These are phyloP conservation scores for Globisporangium emineosum DNA, from an alignment of 352 stramenopile species.

Conservation along the genomic window DNA sequence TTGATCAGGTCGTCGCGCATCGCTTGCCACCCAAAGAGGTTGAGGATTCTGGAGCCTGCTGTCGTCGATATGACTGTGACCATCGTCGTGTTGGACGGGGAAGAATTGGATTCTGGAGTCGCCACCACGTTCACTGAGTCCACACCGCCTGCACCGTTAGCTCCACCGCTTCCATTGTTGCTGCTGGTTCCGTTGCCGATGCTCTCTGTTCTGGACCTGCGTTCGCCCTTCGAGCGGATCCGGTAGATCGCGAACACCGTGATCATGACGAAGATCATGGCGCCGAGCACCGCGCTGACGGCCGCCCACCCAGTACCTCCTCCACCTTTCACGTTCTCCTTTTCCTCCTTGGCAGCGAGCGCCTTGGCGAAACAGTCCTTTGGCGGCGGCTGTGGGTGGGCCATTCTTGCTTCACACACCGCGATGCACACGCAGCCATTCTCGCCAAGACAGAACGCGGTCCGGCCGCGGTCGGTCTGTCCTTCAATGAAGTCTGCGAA, in stretches of 20 bases:
- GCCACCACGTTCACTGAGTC: conserved; percentile 6
- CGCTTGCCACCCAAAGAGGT: conserved; percentile 44
- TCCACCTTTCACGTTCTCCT: background rate
- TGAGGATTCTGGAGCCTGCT: conserved; percentile 17
- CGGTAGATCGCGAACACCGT: conserved; percentile 52
- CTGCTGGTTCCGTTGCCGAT: background rate
- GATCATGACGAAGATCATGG: conserved; percentile 43
- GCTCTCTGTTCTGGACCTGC: background rate
- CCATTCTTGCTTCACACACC: conserved; percentile 13
- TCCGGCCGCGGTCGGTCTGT: conserved; percentile 2
- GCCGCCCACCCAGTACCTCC: background rate
- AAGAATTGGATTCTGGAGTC: conserved; percentile 14
- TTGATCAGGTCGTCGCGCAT: conserved; percentile 40
- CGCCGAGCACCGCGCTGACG: conserved; percentile 28
- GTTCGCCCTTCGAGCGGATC: conserved; percentile 35
- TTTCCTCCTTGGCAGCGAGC: conserved; percentile 14
- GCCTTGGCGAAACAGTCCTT: conserved; percentile 20
- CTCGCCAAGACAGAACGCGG: conserved; percentile 15
- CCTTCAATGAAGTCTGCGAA: conserved; percentile 20
- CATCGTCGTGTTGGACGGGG: conserved; percentile 15
- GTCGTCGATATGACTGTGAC: conserved; percentile 23
- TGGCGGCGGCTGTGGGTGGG: background rate
- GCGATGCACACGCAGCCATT: conserved; percentile 22
- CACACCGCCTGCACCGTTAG: background rate
- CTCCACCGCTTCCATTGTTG: background rate